These are phyloP conservation scores for Aspergillus intermedius DNA, from an alignment of 2,329 filamentous ascomycete species.

Conservation along the genomic window DNA sequence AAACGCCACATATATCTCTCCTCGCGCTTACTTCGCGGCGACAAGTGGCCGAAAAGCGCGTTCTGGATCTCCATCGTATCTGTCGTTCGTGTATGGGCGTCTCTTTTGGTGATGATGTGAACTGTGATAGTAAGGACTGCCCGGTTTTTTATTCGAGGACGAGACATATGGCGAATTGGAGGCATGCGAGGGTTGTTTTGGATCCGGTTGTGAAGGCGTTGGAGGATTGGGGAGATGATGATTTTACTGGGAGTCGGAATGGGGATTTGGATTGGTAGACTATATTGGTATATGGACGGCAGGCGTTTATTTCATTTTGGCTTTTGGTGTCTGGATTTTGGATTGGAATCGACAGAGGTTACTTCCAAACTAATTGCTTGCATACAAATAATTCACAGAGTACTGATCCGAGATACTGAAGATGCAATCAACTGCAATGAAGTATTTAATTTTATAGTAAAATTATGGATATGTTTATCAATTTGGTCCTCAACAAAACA, in stretches of 20 bases:
- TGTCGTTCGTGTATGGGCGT: constrained; percentile 76
- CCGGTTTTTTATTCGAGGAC: constrained; percentile 70
- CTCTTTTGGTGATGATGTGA: constrained; percentile 67
- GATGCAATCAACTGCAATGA: too few relatives aligned
- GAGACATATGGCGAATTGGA: constrained; percentile 31
- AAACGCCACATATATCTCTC: constrained; percentile 50
- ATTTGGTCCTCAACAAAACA: too few relatives aligned
- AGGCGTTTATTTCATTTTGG: background rate
- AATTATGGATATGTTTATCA: too few relatives aligned
- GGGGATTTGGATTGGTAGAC: constrained; percentile 32
- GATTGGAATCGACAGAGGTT: background rate
- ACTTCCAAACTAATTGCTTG: too few relatives aligned
- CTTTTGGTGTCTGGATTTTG: background rate
- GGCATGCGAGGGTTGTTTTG: constrained; percentile 30
- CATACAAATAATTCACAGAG: too few relatives aligned
- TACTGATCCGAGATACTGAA: too few relatives aligned
- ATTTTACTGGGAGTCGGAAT: constrained; percentile 7
- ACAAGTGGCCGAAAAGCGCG: constrained; percentile 56
- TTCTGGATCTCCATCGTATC: constrained; percentile 59
- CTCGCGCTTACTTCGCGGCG: constrained; percentile 58
- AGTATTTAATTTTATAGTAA: too few relatives aligned
- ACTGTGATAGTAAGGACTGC: constrained; percentile 85
- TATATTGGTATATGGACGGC: background rate
- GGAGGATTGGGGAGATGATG: constrained; percentile 19
- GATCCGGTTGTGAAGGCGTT: constrained; percentile 32